These are phyloP conservation scores for Hygrophorus pudorinus DNA, from an alignment of 768 basidiomycete genomes.

Conservation along the genomic window DNA sequence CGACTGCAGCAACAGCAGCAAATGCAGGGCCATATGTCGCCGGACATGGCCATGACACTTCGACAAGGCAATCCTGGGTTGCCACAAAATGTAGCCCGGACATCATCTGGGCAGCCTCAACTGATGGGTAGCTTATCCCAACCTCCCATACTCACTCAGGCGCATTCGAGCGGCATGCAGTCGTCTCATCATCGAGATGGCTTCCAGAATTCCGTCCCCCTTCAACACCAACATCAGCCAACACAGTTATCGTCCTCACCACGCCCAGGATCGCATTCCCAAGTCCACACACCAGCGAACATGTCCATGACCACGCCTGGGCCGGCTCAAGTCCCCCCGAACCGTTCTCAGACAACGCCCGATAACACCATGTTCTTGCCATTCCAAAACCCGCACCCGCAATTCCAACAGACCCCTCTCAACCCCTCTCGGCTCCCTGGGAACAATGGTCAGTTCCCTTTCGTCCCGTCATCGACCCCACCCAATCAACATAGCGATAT, in stretches of 20 bases:
- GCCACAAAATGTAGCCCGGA: slow-evolving; percentile 32
- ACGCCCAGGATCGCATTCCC: slow-evolving; percentile 27
- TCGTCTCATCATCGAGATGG: slow-evolving; percentile 24
- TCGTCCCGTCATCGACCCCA: slow-evolving; percentile 37
- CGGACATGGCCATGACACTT: slow-evolving; percentile 31
- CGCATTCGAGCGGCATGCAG: slow-evolving; percentile 26
- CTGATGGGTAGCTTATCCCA: slow-evolving; percentile 39
- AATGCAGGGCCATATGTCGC: slow-evolving; percentile 27
- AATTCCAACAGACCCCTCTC: slow-evolving; percentile 17
- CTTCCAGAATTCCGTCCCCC: slow-evolving; percentile 28
- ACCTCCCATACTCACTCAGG: slow-evolving; percentile 19
- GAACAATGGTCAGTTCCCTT: slow-evolving; percentile 29
- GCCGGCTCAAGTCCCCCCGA: slow-evolving; percentile 29
- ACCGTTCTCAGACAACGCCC: slow-evolving; percentile 34
- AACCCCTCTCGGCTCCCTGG: slow-evolving; percentile 25
- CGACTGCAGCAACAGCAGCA: slow-evolving; percentile 26
- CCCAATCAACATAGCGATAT: slow-evolving; percentile 36
- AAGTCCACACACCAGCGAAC: slow-evolving; percentile 28
- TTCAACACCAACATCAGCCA: slow-evolving; percentile 28
- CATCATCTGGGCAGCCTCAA: slow-evolving; percentile 33
- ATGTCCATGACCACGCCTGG: slow-evolving; percentile 28
- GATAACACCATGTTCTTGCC: slow-evolving; percentile 37
- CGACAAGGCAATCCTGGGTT: slow-evolving; percentile 29
- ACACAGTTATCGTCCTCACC: slow-evolving; percentile 32
- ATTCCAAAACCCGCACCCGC: slow-evolving; percentile 25